A percentile compares a stretch with the other conserved stretches of the same genome.
Conservation (phyloP, 2,329 filamentous ascomycete genomes). For the Colletotrichum falcatum region DNA sequence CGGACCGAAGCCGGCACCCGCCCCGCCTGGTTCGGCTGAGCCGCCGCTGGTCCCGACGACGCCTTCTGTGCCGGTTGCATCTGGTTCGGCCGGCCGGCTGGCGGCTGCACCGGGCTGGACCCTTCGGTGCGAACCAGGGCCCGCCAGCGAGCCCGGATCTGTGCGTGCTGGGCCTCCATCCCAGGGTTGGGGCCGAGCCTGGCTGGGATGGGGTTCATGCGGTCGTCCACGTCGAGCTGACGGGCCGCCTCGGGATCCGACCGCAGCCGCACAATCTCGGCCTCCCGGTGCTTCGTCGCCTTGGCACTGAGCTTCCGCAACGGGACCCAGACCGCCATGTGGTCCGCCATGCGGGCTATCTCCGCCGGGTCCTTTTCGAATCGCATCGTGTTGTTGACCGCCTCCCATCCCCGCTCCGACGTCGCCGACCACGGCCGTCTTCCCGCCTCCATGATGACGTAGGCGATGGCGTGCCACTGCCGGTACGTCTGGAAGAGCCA, state of each 20-base stretch:
- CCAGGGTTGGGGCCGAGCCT: conserved; percentile 63
- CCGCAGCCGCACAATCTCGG: conserved; percentile 62
- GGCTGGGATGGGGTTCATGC: conserved; percentile 56
- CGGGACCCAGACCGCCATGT: conserved; percentile 64
- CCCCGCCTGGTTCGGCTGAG: conserved; percentile 9
- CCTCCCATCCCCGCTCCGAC: conserved; percentile 63
- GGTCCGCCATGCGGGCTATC: conserved; percentile 57
- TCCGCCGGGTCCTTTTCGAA: conserved; percentile 56
- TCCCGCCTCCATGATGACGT: conserved; percentile 59
- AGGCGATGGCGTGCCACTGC: conserved; percentile 64
- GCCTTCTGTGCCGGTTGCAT: conserved; percentile 6
- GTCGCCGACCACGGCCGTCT: conserved; percentile 62
- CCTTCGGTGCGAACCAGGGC: conserved; percentile 56
- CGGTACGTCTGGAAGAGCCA: conserved; percentile 65
- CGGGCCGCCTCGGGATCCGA: conserved; percentile 61
- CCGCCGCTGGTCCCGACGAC: neutral
- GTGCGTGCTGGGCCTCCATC: conserved; percentile 60
- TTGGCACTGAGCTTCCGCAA: conserved; percentile 66
- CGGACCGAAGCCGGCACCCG: neutral
- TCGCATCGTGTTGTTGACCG: conserved; percentile 53
- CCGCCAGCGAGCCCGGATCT: conserved; percentile 63
- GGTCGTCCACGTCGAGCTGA: conserved; percentile 62
- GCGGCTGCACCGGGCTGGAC: conserved; percentile 43
- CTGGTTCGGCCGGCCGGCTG: conserved; percentile 40
- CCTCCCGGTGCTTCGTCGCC: conserved; percentile 63